Conservation (phyloP, 805 yeast genomes). For the Hanseniaspora occidentalis region DNA sequence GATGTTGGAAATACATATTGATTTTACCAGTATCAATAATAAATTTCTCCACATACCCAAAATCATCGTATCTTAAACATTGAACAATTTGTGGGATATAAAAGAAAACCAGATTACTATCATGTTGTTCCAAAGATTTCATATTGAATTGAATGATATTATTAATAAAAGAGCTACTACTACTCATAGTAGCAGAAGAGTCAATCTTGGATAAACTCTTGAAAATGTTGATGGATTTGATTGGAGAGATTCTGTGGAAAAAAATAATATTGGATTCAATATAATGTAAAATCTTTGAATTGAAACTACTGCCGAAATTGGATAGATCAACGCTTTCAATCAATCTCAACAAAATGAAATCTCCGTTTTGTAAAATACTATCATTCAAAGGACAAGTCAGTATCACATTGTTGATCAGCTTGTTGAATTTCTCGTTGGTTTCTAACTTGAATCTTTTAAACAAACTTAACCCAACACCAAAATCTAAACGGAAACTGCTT, state of each 20-base stretch:
- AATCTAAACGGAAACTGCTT: background rate
- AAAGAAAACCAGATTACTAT: slow-evolving; percentile 79
- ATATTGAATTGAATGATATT: slow-evolving; percentile 73
- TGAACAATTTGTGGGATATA: slow-evolving; percentile 98
- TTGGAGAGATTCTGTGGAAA: slow-evolving; percentile 58
- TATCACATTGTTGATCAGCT: too few relatives aligned
- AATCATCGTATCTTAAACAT: slow-evolving; percentile 64
- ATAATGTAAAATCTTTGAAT: too few relatives aligned
- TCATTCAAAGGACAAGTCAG: too few relatives aligned
- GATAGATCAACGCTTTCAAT: background rate
- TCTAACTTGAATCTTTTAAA: background rate
- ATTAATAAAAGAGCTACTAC: slow-evolving; percentile 32
- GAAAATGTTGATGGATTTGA: slow-evolving; percentile 75
- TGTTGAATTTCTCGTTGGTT: too few relatives aligned
- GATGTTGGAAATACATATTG: slow-evolving; percentile 88
- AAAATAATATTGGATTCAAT: background rate
- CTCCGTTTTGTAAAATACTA: background rate
- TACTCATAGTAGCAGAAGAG: too few relatives aligned
- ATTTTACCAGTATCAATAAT: slow-evolving; percentile 87
- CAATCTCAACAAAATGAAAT: background rate
- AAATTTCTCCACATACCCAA: slow-evolving; percentile 79
- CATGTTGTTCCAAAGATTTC: slow-evolving; percentile 80
- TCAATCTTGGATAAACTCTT: background rate
- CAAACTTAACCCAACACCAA: background rate
- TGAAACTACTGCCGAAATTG: too few relatives aligned